phyloP scores from a whole-genome alignment of 176 grass and related monocot genomes.

The Aegilops tauschii region DNA sequence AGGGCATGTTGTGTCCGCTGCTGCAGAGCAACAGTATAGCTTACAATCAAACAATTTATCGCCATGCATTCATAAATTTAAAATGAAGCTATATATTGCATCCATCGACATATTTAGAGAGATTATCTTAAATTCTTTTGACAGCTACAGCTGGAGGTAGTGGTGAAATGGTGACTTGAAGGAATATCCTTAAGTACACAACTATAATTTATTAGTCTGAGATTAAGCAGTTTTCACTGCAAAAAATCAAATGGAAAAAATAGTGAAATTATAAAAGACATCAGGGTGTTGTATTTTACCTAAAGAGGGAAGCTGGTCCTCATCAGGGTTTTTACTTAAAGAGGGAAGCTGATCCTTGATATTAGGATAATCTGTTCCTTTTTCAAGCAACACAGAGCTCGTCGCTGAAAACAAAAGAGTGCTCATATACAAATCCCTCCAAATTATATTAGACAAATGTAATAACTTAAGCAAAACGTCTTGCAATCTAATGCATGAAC shows the following conservation, averaged over 20 bases:
- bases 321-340: constrained; percentile 29
- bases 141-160: not conserved
- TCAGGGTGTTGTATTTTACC: constrained; percentile 22
- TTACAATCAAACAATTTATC: constrained; percentile 14
- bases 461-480: constrained; percentile 3
- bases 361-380: constrained; percentile 23
- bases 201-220: not conserved
- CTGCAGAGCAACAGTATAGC: constrained; percentile 16
- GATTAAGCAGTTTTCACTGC: constrained; percentile 13
- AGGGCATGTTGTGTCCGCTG: not conserved
- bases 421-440: not conserved
- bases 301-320: constrained; percentile 39
- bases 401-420: constrained; percentile 24
- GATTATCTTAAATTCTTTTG: not conserved
- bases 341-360: constrained; percentile 39
- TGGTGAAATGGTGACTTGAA: not conserved
- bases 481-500: constrained; percentile 10
- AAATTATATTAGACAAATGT: constrained; percentile 7
- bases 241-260: constrained; percentile 15
- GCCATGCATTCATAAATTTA: not conserved
- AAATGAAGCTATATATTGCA: constrained; percentile 16
- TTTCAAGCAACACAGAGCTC: constrained; percentile 27
- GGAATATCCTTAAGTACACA: not conserved
- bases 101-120: constrained; percentile 1
- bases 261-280: not conserved